Evolutionary conservation across 805 yeast genomes (phyloP).

Genomic region (Yarrowia yakushimensis): DNA sequence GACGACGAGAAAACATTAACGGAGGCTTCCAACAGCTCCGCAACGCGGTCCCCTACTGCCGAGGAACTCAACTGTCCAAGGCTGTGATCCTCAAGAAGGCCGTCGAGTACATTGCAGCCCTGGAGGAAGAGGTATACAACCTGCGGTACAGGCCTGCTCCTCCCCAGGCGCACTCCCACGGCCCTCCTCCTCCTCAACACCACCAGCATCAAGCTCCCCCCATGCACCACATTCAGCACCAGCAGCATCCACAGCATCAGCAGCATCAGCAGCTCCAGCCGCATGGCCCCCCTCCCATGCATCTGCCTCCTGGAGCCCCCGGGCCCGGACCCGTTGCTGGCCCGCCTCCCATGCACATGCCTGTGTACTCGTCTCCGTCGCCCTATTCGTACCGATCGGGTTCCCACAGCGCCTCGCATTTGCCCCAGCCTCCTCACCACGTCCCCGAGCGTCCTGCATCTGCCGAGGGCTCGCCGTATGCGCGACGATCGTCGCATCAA

Average conservation of each 20-base stretch:
- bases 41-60: constrained; percentile 42
- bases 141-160: constrained; percentile 26
- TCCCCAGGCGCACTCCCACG: not conserved
- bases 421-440: constrained; percentile 13
- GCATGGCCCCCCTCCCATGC: constrained; percentile 1
- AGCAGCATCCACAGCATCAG: not conserved
- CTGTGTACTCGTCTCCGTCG: constrained; percentile 14
- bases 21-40: constrained; percentile 46
- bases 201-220: constrained; percentile 12
- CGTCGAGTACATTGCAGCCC: constrained; percentile 43
- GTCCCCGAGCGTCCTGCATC: constrained; percentile 23
- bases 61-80: constrained; percentile 46
- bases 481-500: constrained; percentile 2
- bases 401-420: constrained; percentile 6
- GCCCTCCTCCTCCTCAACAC: not conserved
- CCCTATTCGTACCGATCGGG: constrained; percentile 13
- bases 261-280: not conserved
- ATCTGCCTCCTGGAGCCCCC: not conserved
- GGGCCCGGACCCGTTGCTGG: constrained; percentile 6
- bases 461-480: constrained; percentile 16
- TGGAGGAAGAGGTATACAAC: constrained; percentile 36
- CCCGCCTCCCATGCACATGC: constrained; percentile 20
- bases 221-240: constrained; percentile 15
- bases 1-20: constrained; percentile 46
- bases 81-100: constrained; percentile 45